phyloP scores from a whole-genome alignment of 495 filamentous ascomycete species.

The Endocarpon pusillum region DNA sequence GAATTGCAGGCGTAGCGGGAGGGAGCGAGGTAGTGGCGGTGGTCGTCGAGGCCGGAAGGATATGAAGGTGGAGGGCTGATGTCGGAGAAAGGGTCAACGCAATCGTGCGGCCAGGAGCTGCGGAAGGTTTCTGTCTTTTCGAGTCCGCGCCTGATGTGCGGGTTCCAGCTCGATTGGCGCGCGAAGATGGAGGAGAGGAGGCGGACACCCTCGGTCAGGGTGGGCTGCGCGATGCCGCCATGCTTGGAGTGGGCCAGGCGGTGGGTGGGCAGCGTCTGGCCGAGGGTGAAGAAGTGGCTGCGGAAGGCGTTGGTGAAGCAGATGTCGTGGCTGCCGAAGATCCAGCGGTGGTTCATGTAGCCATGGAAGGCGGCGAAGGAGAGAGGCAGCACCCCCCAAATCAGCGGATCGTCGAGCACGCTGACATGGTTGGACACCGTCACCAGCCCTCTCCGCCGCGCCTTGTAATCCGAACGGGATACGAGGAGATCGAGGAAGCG shows the following conservation, averaged over 20 bases:
- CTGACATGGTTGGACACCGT: conserved; percentile 97
- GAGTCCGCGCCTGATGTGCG: conserved; percentile 1
- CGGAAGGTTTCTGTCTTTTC: conserved; percentile 16
- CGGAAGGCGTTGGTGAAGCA: conserved; percentile 46
- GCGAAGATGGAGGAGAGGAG: conserved; percentile 51
- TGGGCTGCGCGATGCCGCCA: conserved; percentile 78
- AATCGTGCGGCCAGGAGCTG: conserved; percentile 25
- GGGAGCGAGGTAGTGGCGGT: conserved; percentile 35
- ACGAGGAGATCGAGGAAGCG: conserved; percentile 63
- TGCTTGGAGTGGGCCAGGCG: conserved; percentile 52
- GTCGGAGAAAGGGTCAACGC: conserved; percentile 31
- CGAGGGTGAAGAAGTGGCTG: conserved; percentile 55
- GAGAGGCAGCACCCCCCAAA: conserved; percentile 76
- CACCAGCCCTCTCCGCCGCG: conserved; percentile 58
- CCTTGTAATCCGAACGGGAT: conserved; percentile 45
- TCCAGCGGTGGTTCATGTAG: conserved; percentile 62
- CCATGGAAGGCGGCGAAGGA: conserved; percentile 42
- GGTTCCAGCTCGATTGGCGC: too few relatives aligned
- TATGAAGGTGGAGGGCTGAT: conserved; percentile 23
- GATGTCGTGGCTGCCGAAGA: conserved; percentile 80
- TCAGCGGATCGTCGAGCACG: conserved; percentile 88
- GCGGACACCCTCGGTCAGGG: conserved; percentile 69
- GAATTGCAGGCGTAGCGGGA: conserved; percentile 43
- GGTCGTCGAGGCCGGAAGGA: conserved; percentile 39
- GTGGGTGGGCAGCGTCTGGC: conserved; percentile 82